phyloP scores from a whole-genome alignment of 768 basidiomycete genomes.

The Suillus decipiens region DNA sequence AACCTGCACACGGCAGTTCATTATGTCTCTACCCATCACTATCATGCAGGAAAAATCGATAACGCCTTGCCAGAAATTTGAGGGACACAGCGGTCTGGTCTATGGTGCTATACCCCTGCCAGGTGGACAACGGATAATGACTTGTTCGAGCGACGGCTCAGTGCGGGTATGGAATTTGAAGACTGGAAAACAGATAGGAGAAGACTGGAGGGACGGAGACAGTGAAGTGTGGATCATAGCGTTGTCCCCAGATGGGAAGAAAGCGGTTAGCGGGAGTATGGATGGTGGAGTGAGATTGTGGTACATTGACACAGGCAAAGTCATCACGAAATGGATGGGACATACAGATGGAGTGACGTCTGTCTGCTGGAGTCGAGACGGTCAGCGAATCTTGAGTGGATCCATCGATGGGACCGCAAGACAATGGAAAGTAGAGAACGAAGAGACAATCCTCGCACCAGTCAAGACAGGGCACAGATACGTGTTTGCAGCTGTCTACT shows the following conservation, averaged over 20 bases:
- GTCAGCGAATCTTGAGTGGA: background rate
- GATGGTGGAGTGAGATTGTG: background rate
- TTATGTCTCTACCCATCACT: background rate
- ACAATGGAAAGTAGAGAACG: background rate
- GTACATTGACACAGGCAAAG: background rate
- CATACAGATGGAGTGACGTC: rapidly evolving
- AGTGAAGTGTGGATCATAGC: background rate
- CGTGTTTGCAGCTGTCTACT: too few relatives aligned
- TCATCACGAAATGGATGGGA: background rate
- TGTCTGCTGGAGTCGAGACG: background rate
- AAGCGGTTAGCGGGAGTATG: background rate
- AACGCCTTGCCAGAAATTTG: background rate
- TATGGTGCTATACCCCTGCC: background rate
- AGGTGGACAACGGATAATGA: background rate
- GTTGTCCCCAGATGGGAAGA: background rate
- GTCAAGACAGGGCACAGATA: too few relatives aligned
- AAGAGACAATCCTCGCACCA: background rate
- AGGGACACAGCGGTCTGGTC: background rate
- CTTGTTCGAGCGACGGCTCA: background rate
- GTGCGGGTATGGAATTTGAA: background rate
- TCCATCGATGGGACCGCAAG: background rate
- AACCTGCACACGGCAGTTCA: background rate
- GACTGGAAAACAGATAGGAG: background rate
- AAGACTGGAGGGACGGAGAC: background rate
- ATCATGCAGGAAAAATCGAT: background rate